A percentile compares a stretch with the other conserved stretches of the same genome.
These are phyloP conservation scores for Wickerhamiella kurtzmanii DNA, from an alignment of 805 yeast genomes.

Conservation along the genomic window DNA sequence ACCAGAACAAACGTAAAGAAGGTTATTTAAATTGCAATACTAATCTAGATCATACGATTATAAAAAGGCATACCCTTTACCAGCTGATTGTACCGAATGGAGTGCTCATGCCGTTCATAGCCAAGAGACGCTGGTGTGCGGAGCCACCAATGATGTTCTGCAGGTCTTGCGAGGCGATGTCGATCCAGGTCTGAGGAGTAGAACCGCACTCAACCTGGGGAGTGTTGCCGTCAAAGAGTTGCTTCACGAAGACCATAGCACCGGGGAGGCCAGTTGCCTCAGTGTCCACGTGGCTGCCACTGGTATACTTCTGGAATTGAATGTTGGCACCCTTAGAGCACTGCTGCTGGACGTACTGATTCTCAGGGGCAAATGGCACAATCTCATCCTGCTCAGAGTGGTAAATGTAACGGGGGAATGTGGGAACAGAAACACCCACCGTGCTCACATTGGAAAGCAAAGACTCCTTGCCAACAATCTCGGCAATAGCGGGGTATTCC, in stretches of 20 bases:
- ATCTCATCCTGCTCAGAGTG: constrained; percentile 19
- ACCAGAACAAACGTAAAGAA: no score
- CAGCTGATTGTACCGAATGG: constrained; percentile 3
- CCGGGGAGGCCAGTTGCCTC: constrained; percentile 8
- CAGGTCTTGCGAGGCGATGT: constrained; percentile 1
- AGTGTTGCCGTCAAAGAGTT: constrained; percentile 2
- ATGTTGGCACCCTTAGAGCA: constrained; percentile 9
- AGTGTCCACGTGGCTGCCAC: constrained; percentile 4
- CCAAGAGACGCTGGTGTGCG: constrained; percentile 1
- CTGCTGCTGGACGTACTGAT: constrained; percentile 7
- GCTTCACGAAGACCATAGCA: constrained; percentile 11
- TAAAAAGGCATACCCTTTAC: background rate
- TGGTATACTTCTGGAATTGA: constrained; percentile 4
- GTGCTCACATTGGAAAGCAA: constrained; percentile 5
- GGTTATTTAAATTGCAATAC: no score
- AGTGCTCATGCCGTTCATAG: constrained; percentile 2
- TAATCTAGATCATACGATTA: no score
- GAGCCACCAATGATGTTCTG: constrained; percentile 1
- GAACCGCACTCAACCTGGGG: constrained; percentile 4
- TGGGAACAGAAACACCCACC: constrained; percentile 12
- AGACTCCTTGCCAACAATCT: background rate
- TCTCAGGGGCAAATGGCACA: constrained; percentile 14
- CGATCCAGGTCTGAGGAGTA: background rate
- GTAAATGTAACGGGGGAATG: constrained; percentile 17
- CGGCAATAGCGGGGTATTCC: background rate